Percentiles rank a stretch among this genome's conserved stretches.
phyloP scores from a whole-genome alignment of 2,329 filamentous ascomycete genomes.

The Paramyrothecium sp. region DNA sequence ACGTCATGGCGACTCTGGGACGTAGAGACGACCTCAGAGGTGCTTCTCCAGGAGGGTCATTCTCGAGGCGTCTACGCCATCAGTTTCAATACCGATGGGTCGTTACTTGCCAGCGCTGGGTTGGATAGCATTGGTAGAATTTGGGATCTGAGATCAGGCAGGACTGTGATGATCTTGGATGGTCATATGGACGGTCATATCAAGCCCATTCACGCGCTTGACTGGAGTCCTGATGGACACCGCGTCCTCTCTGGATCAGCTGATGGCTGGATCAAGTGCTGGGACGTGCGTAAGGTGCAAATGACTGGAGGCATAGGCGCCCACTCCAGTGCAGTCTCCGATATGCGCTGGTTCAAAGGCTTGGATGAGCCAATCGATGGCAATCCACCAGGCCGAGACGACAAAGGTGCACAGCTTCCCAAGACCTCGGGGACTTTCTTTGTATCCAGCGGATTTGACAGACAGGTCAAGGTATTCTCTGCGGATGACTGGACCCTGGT shows the following conservation, averaged over 20 bases:
- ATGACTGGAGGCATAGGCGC: slow-evolving; percentile 84
- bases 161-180: slow-evolving; percentile 94
- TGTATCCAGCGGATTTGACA: slow-evolving; percentile 88
- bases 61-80: slow-evolving; percentile 90
- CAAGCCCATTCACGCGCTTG: slow-evolving; percentile 87
- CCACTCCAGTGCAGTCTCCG: slow-evolving; percentile 87
- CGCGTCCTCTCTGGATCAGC: slow-evolving; percentile 90
- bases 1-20: slow-evolving; percentile 98
- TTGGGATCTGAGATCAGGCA: slow-evolving; percentile 90
- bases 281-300: slow-evolving; percentile 90
- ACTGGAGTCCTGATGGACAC: slow-evolving; percentile 90
- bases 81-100: slow-evolving; percentile 88
- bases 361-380: slow-evolving; percentile 70
- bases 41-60: slow-evolving; percentile 90
- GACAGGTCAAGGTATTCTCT: slow-evolving; percentile 92
- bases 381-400: slow-evolving; percentile 57
- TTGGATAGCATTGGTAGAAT: slow-evolving; percentile 92
- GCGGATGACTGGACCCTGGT: slow-evolving; percentile 93
- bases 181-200: slow-evolving; percentile 79
- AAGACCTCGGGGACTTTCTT: slow-evolving; percentile 92
- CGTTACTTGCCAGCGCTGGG: slow-evolving; percentile 85
- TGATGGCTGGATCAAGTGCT: slow-evolving; percentile 96
- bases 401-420: slow-evolving; percentile 65
- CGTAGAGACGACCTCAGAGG: slow-evolving; percentile 77
- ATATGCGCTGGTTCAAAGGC: slow-evolving; percentile 92